Percentiles rank a stretch among this genome's conserved stretches.
phyloP scores from a whole-genome alignment of 352 stramenopile genomes.

The Phytophthora megakarya region DNA sequence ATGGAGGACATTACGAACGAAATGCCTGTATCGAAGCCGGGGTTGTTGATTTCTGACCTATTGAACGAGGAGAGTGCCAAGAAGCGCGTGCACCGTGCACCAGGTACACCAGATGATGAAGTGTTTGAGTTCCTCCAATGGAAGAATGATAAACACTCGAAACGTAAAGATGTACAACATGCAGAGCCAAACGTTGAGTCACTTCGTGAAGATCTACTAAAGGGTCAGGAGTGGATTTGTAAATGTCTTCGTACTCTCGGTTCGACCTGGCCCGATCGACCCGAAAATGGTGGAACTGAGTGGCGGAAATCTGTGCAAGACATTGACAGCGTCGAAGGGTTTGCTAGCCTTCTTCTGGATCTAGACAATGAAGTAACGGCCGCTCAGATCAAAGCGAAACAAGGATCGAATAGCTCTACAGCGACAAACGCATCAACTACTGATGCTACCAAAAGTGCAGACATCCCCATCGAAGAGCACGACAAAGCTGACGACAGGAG shows the following conservation, averaged over 20 bases:
- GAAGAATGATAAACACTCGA: constrained; percentile 69
- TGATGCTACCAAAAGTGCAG: constrained; percentile 22
- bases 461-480: constrained; percentile 27
- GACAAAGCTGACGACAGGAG: constrained; percentile 52
- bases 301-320: constrained; percentile 61
- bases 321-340: constrained; percentile 40
- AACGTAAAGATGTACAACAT: constrained; percentile 30
- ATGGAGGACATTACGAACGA: constrained; percentile 61
- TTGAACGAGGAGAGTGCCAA: constrained; percentile 64
- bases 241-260: constrained; percentile 67
- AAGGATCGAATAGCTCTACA: constrained; percentile 12
- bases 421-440: neutral
- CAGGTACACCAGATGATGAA: constrained; percentile 3
- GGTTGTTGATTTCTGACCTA: constrained; percentile 76
- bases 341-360: constrained; percentile 48
- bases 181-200: constrained; percentile 46
- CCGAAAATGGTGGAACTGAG: constrained; percentile 33
- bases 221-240: constrained; percentile 63
- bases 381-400: constrained; percentile 46
- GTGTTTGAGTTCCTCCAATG: constrained; percentile 53
- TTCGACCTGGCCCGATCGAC: constrained; percentile 64
- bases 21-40: constrained; percentile 76
- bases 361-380: constrained; percentile 73
- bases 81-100: constrained; percentile 44
- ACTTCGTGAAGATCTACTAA: constrained; percentile 62